A percentile compares a stretch with the other conserved stretches of the same genome.
phyloP scores from a whole-genome alignment of 2,329 filamentous ascomycete species.

The Endoconidiophora polonica region DNA sequence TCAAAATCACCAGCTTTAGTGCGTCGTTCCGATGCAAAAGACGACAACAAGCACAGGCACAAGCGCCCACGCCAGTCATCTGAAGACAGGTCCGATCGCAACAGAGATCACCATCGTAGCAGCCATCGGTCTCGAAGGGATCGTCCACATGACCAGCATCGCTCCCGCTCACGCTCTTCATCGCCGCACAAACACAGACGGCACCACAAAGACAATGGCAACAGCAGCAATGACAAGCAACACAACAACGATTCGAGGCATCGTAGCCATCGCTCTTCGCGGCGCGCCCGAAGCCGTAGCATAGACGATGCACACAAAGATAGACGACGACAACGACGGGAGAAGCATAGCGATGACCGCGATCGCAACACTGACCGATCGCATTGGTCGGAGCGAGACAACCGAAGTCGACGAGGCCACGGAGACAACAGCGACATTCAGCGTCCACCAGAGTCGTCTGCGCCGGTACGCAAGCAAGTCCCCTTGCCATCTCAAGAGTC shows the following conservation, averaged over 20 bases:
- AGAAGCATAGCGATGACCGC: neutral
- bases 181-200: neutral
- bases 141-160: neutral
- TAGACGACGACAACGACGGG: neutral
- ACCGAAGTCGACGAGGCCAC: neutral
- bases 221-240: neutral
- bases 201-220: neutral
- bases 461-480: slow-evolving; percentile 17
- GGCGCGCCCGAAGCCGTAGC: neutral
- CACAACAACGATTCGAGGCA: neutral
- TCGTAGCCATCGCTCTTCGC: too few relatives aligned
- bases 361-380: neutral
- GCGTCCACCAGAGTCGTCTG: neutral
- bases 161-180: neutral
- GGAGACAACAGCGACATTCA: neutral
- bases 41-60: too few relatives aligned
- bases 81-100: too few relatives aligned
- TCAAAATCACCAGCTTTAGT: too few relatives aligned
- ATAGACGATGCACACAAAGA: neutral
- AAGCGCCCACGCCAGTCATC: too few relatives aligned
- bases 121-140: neutral
- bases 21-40: too few relatives aligned
- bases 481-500: slow-evolving; percentile 43
- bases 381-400: neutral
- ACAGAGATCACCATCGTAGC: neutral